A percentile compares a stretch with the other conserved stretches of the same genome.
Evolutionary conservation across 257 asterid genomes (phyloP).

Genomic region (Solanum sejunctum): DNA sequence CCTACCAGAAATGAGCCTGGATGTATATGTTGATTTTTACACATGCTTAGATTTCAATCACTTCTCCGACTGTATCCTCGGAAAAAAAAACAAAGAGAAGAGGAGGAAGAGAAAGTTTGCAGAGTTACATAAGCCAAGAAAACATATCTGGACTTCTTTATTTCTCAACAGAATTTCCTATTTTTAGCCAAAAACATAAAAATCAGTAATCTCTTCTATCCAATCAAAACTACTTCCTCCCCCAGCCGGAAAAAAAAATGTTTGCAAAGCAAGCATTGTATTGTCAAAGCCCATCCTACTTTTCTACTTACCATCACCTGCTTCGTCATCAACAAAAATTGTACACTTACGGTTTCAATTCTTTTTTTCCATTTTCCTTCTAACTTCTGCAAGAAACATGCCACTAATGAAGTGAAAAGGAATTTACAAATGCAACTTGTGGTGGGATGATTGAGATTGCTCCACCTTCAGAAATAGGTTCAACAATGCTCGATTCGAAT

Average conservation of each 20-base stretch:
- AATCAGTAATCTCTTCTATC: neutral
- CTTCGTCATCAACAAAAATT: neutral
- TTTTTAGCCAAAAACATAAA: neutral
- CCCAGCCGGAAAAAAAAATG: neutral
- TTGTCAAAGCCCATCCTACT: neutral
- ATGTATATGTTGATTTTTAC: neutral
- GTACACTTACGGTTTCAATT: neutral
- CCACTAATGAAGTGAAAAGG: neutral
- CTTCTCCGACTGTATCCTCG: neutral
- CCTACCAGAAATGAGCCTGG: neutral
- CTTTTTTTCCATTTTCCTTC: neutral
- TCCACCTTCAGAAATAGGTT: neutral
- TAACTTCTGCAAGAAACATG: neutral
- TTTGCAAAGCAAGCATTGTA: neutral
- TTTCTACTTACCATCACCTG: neutral
- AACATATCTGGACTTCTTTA: neutral
- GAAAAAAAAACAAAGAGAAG: neutral
- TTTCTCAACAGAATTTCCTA: neutral
- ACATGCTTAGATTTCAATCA: neutral
- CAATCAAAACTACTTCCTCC: neutral
- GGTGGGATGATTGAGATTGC: too few species aligned
- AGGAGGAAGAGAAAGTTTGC: neutral
- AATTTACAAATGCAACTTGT: too few species aligned
- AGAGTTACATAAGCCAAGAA: neutral
- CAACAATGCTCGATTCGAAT: neutral